Evolutionary conservation across 1,139 yeast genomes (phyloP), one percentile per base, ranked within the genome.

Genomic region (Pichia sp.): DNA sequence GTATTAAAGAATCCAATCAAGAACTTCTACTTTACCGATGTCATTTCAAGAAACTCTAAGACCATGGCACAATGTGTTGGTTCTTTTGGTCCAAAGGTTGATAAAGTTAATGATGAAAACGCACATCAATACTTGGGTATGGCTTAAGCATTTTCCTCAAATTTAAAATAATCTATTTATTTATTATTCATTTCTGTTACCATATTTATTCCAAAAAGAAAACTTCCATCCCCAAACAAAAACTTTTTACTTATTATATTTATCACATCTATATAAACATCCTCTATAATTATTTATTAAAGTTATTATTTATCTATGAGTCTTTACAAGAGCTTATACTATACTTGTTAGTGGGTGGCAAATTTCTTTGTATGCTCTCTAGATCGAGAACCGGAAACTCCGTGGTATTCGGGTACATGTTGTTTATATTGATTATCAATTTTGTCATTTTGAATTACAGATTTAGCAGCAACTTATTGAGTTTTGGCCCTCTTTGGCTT

Each of bases 21-120:
- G 53, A 84, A 86, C 77, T 86, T 84, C 65, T 86, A 85, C 72
- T 83, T 85, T 72, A 86, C 95, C 39, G 94, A 86, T 64, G 86
- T 84, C 52, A 82, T 86, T 56, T 82, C 95, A 36, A 77, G 95
- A 71, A 79, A 86, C 47, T 85, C 95, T 44, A 87, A 88, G 55
- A 85, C 95, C 37, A 85, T 86, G 95, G 95, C 95, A 44, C 82
- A 76, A 69, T 83, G 94, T 73, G 75, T 79, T 51, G 69, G 79
- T 45, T 67, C 81, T 45, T 79, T 80, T 60, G 86, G 86, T 49
- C 75, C 82, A 49, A 74, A 77, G 66, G 70, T 79, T 54, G 85
- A 79, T 52, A 79, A 79, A 64, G 63, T 70, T 46, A 62, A 62
- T 49, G 83, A 78, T 61, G 75, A 74, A 50, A 71, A 65, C 46